These are phyloP conservation scores for Betula pendula DNA, from an alignment of 306 rosid genomes.

Conservation along the genomic window DNA sequence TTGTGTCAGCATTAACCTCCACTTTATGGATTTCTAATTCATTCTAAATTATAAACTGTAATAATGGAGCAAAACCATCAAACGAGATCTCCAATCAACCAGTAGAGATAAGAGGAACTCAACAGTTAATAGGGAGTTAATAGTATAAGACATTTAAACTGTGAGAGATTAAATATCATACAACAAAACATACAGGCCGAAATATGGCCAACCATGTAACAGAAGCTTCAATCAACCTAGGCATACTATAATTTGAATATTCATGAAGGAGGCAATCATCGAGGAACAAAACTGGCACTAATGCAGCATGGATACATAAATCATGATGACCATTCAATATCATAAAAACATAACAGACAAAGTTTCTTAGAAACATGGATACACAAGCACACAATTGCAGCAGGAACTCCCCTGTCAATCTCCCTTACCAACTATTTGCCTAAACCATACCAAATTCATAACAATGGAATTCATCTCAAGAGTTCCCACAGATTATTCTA, in stretches of 20 bases:
- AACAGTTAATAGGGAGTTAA: background rate
- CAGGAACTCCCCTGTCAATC: background rate
- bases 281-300: background rate
- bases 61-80: constrained; percentile 2
- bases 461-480: background rate
- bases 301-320: background rate
- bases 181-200: background rate
- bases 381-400: background rate
- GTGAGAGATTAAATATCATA: background rate
- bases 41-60: constrained; percentile 15
- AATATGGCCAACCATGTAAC: constrained; percentile 1
- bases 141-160: background rate
- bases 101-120: background rate
- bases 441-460: background rate
- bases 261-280: background rate
- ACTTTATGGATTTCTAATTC: background rate
- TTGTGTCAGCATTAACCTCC: constrained; percentile 21
- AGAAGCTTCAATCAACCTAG: background rate
- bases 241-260: background rate
- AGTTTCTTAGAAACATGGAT: background rate
- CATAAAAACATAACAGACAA: background rate
- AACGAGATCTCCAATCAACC: background rate
- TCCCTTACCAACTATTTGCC: background rate
- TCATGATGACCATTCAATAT: background rate
- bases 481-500: background rate